Evolutionary conservation across 371 early-diverging fungal genomes (phyloP), one percentile per base, ranked within the genome.

Genomic region (Mortierella sp.): DNA sequence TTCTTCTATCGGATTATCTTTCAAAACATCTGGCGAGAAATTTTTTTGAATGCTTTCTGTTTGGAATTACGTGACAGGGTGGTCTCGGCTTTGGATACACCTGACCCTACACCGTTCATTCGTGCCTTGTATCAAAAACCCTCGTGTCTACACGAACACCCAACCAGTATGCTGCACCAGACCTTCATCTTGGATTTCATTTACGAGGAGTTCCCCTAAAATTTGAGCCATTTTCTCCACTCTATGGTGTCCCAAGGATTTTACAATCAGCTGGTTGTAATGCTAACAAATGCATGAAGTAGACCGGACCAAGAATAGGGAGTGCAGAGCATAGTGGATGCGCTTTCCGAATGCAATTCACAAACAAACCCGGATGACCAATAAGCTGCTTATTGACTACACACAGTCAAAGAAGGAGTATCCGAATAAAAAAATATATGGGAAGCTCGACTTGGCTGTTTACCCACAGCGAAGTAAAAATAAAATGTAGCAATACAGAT

Each of bases 231-330:
- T 28, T 12, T 55, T 26, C 62, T 45, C 62, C 62, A 45, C 62
- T 62, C 43, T 22, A 11, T 22, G 26, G 45, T 62, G n/a, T 62
- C 62, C 62, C 43, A 62, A 62, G 26, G 62, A 45, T 43, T n/a
- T 16, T n/a, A 62, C n/a, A 37, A 32, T 60, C 60, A 60, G 60
- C 35, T 60, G 60, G 37, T 32, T 20, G 20, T 6, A 5, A 16
- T 37, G 57, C 57, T 4, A 35, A 8, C 6, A 35, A 35, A 35
- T 35, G 35, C 18, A 49, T 49, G 18, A 49, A 49, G n/a, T 18
- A 14, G 11, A 43, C 18, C 11, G 1, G 49, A 49, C 18, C 20
- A 5, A 49, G 49, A 45, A 24, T 22, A 43, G 18, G 62, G 62
- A 43, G 62, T 37, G 37, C 18, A 37, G n/a, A 37, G 6, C 40